Conservation (phyloP, 495 filamentous ascomycete genomes). For the Trichodelitschia bisporula region DNA sequence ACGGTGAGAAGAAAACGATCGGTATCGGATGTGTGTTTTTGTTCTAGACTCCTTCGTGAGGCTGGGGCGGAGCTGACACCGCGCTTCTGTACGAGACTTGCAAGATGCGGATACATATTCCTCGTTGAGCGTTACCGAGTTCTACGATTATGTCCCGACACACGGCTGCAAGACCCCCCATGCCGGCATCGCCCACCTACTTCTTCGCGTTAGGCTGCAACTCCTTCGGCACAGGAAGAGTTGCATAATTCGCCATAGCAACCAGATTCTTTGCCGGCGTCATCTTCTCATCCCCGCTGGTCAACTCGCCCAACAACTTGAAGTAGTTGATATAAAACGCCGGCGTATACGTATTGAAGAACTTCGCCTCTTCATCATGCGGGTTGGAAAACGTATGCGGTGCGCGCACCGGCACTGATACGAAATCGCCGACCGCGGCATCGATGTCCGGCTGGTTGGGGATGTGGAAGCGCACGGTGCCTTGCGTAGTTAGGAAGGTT, state of each 20-base stretch:
- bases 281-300: slow-evolving; percentile 12
- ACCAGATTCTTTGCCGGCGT: slow-evolving; percentile 17
- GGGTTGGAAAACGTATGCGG: slow-evolving; percentile 30
- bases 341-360: slow-evolving; percentile 31
- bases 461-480: slow-evolving; percentile 19
- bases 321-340: slow-evolving; percentile 26
- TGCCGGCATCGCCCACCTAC: no score
- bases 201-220: no score
- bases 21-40: no score
- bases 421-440: slow-evolving; percentile 23
- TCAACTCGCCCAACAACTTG: slow-evolving; percentile 18
- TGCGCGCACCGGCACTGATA: slow-evolving; percentile 24
- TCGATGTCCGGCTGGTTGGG: slow-evolving; percentile 20
- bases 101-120: no score
- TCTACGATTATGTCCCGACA: no score
- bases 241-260: slow-evolving; percentile 22
- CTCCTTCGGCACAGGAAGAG: slow-evolving; percentile 14
- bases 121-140: no score
- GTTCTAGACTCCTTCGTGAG: no score
- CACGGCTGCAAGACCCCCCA: no score
- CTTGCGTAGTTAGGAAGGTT: slow-evolving; percentile 26
- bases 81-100: no score
- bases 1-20: no score
- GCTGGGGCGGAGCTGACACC: no score
- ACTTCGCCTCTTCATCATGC: slow-evolving; percentile 24